phyloP scores from a whole-genome alignment of 225 moss, liverwort and hornwort genomes.

The Climacium dendroides region DNA sequence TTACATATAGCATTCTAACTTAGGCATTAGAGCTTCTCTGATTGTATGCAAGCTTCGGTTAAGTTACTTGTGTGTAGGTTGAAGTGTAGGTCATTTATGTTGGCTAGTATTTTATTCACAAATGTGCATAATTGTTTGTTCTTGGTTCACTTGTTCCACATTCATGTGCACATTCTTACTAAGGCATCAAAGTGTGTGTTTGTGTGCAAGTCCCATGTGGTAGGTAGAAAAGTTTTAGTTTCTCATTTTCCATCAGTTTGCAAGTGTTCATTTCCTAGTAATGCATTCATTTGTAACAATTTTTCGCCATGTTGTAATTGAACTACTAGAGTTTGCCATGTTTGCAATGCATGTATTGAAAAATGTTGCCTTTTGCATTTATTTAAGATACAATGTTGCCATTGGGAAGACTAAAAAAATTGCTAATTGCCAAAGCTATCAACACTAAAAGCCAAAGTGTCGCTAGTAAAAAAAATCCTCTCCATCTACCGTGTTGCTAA shows the following conservation, averaged over 20 bases:
- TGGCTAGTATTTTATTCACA: no score
- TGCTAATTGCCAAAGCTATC: accelerated
- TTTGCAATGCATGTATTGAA: background rate
- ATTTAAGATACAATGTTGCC: accelerated
- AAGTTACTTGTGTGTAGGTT: no score
- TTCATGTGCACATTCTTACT: background rate
- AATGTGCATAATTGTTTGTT: no score
- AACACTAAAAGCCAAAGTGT: background rate
- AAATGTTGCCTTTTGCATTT: background rate
- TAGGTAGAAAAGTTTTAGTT: background rate
- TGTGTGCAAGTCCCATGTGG: accelerated
- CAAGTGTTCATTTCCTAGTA: background rate
- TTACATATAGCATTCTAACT: background rate
- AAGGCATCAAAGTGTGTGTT: background rate
- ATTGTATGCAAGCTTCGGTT: no score
- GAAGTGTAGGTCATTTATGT: no score
- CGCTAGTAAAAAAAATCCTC: accelerated
- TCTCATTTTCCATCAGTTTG: background rate
- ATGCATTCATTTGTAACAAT: background rate
- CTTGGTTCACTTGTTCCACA: no score
- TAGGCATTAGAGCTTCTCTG: background rate
- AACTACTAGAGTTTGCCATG: accelerated
- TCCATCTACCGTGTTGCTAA: accelerated
- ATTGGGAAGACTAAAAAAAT: accelerated
- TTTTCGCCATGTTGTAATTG: background rate